Evolutionary conservation across 495 filamentous ascomycete genomes (phyloP).

Genomic region (Arthonia radiata): DNA sequence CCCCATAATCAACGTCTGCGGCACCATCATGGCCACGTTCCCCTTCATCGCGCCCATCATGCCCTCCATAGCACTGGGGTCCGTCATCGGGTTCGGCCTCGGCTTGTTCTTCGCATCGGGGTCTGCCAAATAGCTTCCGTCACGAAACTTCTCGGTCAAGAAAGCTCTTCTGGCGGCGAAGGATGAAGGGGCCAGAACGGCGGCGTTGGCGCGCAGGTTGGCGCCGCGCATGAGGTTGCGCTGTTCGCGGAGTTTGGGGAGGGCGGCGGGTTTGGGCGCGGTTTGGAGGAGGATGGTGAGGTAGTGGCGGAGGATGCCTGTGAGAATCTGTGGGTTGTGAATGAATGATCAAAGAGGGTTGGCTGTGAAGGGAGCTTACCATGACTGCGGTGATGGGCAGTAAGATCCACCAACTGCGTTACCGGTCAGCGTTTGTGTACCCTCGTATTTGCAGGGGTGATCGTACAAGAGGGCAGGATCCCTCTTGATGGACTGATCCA

Average conservation of each 20-base stretch:
- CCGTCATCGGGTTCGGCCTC: conserved; percentile 80
- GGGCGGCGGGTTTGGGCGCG: conserved; percentile 56
- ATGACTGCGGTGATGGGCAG: conserved; percentile 93
- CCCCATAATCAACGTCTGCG: conserved; percentile 95
- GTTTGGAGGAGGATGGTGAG: conserved; percentile 71
- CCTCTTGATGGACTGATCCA: conserved; percentile 85
- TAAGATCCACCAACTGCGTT: conserved; percentile 78
- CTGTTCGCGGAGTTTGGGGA: conserved; percentile 60
- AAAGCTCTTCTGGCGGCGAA: conserved; percentile 62
- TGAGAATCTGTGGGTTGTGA: conserved; percentile 41
- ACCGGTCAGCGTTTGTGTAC: conserved; percentile 5
- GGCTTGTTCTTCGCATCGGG: conserved; percentile 66
- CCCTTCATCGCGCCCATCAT: conserved; percentile 99
- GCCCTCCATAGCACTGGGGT: conserved; percentile 93
- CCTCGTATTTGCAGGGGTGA: conserved; percentile 1
- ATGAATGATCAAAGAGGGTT: too few species aligned
- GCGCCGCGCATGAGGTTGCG: conserved; percentile 67
- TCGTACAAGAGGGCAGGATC: conserved; percentile 93
- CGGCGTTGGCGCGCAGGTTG: conserved; percentile 56
- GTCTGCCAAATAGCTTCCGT: conserved; percentile 70
- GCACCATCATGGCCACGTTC: conserved; percentile 99
- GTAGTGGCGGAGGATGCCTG: conserved; percentile 89
- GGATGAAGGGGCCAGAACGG: conserved; percentile 43
- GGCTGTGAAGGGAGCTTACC: conserved; percentile 24
- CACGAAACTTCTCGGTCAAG: conserved; percentile 54